These are phyloP conservation scores for Paecilomyces fulvus DNA, from an alignment of 2,329 filamentous ascomycete genomes.

Conservation along the genomic window DNA sequence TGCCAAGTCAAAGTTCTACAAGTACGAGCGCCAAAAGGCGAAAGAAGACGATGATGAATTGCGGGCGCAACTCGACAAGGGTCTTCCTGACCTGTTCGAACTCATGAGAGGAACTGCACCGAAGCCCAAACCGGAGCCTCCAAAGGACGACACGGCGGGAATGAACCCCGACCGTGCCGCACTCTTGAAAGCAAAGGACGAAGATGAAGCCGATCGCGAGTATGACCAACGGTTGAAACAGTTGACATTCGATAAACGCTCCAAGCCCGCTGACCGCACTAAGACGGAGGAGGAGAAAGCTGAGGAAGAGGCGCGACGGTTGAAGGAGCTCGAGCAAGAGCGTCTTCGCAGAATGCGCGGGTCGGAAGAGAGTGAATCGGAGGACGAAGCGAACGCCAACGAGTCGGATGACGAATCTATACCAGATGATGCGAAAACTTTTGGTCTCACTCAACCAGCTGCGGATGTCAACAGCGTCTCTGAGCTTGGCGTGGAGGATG, in stretches of 20 bases:
- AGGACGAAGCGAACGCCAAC: conserved; percentile 30
- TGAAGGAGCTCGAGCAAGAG: conserved; percentile 76
- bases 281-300: conserved; percentile 85
- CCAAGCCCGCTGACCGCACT: conserved; percentile 75
- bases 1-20: conserved; percentile 91
- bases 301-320: conserved; percentile 64
- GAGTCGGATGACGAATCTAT: conserved; percentile 39
- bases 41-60: conserved; percentile 93
- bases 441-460: conserved; percentile 50
- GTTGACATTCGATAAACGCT: conserved; percentile 74
- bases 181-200: conserved; percentile 52
- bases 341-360: conserved; percentile 81
- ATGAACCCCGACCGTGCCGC: conserved; percentile 58
- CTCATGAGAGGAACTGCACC: conserved; percentile 55
- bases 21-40: conserved; percentile 82
- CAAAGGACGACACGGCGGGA: conserved; percentile 36
- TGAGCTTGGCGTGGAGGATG: conserved; percentile 70
- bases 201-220: conserved; percentile 66
- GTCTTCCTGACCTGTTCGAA: conserved; percentile 65
- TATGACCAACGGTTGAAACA: conserved; percentile 80
- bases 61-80: conserved; percentile 74
- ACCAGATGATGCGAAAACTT: conserved; percentile 51
- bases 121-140: conserved; percentile 43
- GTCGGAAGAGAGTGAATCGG: conserved; percentile 54
- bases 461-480: conserved; percentile 27